phyloP scores from a whole-genome alignment of 257 asterid genomes.

The Fraxinus anomala region DNA sequence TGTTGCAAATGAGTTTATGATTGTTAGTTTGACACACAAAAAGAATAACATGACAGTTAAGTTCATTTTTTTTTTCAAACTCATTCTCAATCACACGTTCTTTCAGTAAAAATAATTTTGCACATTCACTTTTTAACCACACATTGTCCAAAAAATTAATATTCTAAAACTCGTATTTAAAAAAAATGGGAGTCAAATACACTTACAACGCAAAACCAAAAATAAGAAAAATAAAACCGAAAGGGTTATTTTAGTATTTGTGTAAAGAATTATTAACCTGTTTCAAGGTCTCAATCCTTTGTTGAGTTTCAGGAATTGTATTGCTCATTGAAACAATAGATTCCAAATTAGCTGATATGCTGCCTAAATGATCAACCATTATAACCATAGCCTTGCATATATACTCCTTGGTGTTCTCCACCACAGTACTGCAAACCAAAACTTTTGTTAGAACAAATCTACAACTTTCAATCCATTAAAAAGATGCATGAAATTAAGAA shows the following conservation, averaged over 20 bases:
- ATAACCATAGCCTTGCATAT: conserved; percentile 55
- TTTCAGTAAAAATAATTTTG: no score
- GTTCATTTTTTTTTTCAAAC: no score
- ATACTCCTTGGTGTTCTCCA: conserved; percentile 62
- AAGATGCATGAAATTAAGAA: neutral
- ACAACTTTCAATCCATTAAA: no score
- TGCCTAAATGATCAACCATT: conserved; percentile 66
- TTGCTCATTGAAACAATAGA: conserved; percentile 32
- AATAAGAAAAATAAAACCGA: neutral
- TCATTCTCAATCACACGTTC: no score
- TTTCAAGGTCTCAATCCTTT: conserved; percentile 41
- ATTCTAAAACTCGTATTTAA: no score
- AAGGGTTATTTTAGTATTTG: neutral
- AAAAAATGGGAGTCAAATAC: no score
- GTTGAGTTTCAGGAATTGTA: conserved; percentile 46
- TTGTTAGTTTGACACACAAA: no score
- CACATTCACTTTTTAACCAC: no score
- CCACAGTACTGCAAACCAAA: conserved; percentile 44
- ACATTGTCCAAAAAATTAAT: no score
- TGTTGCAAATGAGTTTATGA: no score
- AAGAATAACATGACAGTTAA: no score
- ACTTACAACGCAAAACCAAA: neutral
- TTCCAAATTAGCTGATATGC: conserved; percentile 61
- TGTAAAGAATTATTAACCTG: conserved; percentile 37
- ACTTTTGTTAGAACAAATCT: no score